Conservation (phyloP, 2,329 filamentous ascomycete species). For the Aspergillus texensis region DNA sequence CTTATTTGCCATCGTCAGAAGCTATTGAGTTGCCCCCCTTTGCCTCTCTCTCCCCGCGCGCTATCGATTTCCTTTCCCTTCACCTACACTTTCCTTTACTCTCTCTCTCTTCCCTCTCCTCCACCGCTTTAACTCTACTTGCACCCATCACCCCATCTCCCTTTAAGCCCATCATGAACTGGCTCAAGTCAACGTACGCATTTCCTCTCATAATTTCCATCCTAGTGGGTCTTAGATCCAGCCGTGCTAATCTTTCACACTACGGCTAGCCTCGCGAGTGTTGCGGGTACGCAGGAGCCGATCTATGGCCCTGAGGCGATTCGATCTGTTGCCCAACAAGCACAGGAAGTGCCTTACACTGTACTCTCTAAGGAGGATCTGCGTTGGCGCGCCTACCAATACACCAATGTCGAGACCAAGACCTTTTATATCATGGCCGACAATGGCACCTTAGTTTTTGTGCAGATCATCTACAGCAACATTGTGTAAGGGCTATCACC, state of each 20-base stretch:
- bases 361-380: constrained; percentile 76
- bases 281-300: constrained; percentile 94
- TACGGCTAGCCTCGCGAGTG: constrained; percentile 62
- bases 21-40: constrained; percentile 16
- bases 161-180: constrained; percentile 74
- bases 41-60: constrained; percentile 32
- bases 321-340: constrained; percentile 79
- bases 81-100: constrained; percentile 15
- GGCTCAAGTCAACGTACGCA: constrained; percentile 87
- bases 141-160: constrained; percentile 5
- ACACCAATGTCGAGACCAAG: constrained; percentile 91
- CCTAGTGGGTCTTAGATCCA: constrained; percentile 17
- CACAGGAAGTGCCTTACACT: constrained; percentile 75
- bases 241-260: constrained; percentile 56
- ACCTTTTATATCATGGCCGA: constrained; percentile 89
- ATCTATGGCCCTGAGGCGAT: constrained; percentile 91
- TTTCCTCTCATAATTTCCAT: constrained; percentile 9
- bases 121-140: not conserved
- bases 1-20: not conserved
- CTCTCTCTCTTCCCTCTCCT: constrained; percentile 21
- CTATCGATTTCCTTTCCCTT: constrained; percentile 35
- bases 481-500: constrained; percentile 70
- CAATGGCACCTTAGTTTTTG: constrained; percentile 73
- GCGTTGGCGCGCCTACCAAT: constrained; percentile 79
- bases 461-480: constrained; percentile 97